Evolutionary conservation across 2,329 filamentous ascomycete species (phyloP).

Genomic region (Sodiomyces alkalinus): DNA sequence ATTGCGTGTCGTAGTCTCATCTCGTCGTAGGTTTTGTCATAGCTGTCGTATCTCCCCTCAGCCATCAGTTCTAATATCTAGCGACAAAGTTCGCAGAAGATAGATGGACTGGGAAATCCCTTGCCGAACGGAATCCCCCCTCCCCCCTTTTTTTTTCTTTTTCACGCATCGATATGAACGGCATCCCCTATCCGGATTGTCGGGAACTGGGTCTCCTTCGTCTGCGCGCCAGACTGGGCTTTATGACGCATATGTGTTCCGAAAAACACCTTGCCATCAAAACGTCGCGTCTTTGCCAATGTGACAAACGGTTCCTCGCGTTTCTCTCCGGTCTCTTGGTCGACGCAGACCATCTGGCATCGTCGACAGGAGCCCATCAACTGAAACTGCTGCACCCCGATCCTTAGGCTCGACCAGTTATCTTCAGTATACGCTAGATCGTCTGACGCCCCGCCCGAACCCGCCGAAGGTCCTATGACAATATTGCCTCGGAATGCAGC

Average conservation of each 20-base stretch:
- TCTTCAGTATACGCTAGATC: constrained; percentile 62
- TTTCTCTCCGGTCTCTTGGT: constrained; percentile 66
- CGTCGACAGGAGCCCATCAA: constrained; percentile 73
- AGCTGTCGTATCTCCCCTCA: too few species aligned
- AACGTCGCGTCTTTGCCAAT: constrained; percentile 69
- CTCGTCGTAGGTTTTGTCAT: too few species aligned
- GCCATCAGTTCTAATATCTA: too few species aligned
- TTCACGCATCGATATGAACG: constrained; percentile 14
- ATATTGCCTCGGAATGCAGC: constrained; percentile 84
- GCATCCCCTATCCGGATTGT: constrained; percentile 36
- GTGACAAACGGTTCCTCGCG: constrained; percentile 80
- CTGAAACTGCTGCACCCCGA: constrained; percentile 50
- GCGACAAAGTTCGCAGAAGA: too few species aligned
- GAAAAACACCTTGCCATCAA: constrained; percentile 77
- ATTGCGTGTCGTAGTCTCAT: too few species aligned
- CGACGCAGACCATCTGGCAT: constrained; percentile 93
- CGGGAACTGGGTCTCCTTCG: constrained; percentile 12
- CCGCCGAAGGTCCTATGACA: constrained; percentile 37
- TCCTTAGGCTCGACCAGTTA: constrained; percentile 51
- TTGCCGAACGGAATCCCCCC: too few species aligned
- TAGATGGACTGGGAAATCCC: too few species aligned
- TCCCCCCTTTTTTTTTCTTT: too few species aligned
- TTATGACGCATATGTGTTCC: constrained; percentile 60
- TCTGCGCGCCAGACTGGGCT: not conserved
- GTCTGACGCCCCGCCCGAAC: constrained; percentile 7